Conservation (phyloP, 768 basidiomycete species). For the Termitomyces sp. region DNA sequence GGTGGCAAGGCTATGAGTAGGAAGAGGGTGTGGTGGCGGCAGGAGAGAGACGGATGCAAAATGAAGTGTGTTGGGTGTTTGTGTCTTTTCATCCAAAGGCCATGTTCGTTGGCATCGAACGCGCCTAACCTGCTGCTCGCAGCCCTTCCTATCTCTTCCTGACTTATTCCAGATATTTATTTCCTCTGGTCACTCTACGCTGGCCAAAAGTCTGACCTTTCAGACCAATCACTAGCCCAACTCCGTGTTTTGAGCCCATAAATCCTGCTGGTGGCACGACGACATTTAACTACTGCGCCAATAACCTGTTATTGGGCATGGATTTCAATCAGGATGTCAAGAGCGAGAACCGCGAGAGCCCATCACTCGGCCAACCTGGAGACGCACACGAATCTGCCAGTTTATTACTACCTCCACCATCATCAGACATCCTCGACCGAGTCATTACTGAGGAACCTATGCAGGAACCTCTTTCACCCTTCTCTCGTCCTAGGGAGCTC, state of each 20-base stretch:
- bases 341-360: conserved; percentile 16
- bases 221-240: neutral
- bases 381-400: conserved; percentile 9
- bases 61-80: conserved; percentile 12
- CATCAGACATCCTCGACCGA: conserved; percentile 19
- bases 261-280: conserved; percentile 5
- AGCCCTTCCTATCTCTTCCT: conserved; percentile 1
- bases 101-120: conserved; percentile 11
- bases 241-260: conserved; percentile 1
- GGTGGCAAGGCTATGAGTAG: neutral
- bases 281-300: neutral
- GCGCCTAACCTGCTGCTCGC: conserved; percentile 3
- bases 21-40: conserved; percentile 11
- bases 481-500: conserved; percentile 25
- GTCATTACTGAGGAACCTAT: conserved; percentile 18
- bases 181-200: conserved; percentile 2
- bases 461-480: conserved; percentile 23
- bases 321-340: conserved; percentile 7
- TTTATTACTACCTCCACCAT: conserved; percentile 18
- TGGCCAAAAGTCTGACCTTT: conserved; percentile 5
- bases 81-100: conserved; percentile 9
- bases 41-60: conserved; percentile 10
- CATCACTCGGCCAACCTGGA: conserved; percentile 15
- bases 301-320: conserved; percentile 9
- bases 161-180: conserved; percentile 12